Evolutionary conservation across 208 protist genomes (phyloP), one percentile per base, ranked within the genome.

Genomic region (Wallacemonas sp.): DNA sequence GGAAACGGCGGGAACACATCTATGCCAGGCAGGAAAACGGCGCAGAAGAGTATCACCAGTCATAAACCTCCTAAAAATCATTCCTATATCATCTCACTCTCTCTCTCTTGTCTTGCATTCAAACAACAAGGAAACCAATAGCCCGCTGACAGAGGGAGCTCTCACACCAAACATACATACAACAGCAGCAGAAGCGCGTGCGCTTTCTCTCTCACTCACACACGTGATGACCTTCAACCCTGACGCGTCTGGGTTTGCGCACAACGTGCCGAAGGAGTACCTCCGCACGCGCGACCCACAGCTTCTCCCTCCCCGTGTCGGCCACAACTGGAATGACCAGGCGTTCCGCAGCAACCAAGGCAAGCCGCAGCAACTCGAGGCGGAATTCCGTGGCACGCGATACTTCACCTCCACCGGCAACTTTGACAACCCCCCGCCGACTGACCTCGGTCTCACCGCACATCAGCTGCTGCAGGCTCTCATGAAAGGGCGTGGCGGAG

Each of bases 291-390:
- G 81, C 23, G 85, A 96, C 62, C 68, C 74, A 2, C 80, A 86
- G 43, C 71, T 94, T 14, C 80, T 96, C 30, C 90, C 90, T 2
- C 87, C 85, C n/a, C 79, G 83, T 21, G 85, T 93, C 23, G 90
- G 90, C 1, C 83, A 93, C 80, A 96, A 96, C 70, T 96, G 90
- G 90, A 86, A 85, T 47, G 90, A 96, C 48, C 81, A 83, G 65
- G 90, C 90, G 27, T 96, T 96, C 66, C 85, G 85, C 26, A 76
- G 67, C 29, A 78, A 80, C 49, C 87, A 96, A 47, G 82, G 82
- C 39, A 92, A 90, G 63, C 78, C 83, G 19, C 90, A 96, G 74
- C 87, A 92, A 67, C 71, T 96, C 30, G 85, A 92, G 71, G 81
- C 44, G 6, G 90, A 96, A 70, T 90, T 88, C 36, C 85, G 85